Evolutionary conservation across 768 basidiomycete genomes (phyloP).

Genomic region (Boletellus ananiceps): DNA sequence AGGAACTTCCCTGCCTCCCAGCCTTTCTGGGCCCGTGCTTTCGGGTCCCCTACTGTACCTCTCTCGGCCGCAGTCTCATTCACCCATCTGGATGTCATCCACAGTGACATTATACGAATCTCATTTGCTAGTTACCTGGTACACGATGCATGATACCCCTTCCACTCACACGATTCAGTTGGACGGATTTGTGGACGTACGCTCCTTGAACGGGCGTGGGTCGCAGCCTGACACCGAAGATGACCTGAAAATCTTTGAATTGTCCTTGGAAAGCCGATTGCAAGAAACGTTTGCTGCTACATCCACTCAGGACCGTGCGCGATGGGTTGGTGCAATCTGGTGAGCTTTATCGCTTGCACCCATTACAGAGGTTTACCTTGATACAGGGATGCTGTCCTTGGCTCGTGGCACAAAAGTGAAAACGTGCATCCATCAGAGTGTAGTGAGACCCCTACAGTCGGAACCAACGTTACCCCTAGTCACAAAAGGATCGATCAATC

Average conservation of each 20-base stretch:
- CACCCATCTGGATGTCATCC: slow-evolving; percentile 51
- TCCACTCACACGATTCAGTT: slow-evolving; percentile 46
- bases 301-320: slow-evolving; percentile 59
- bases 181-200: slow-evolving; percentile 55
- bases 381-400: slow-evolving; percentile 56
- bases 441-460: slow-evolving; percentile 9
- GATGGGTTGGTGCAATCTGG: slow-evolving; percentile 77
- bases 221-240: slow-evolving; percentile 40
- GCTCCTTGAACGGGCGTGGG: slow-evolving; percentile 50
- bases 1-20: not conserved
- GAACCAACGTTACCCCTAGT: slow-evolving; percentile 12
- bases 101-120: slow-evolving; percentile 33
- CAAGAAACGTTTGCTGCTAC: slow-evolving; percentile 59
- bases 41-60: slow-evolving; percentile 45
- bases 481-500: not conserved
- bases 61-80: slow-evolving; percentile 28
- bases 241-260: slow-evolving; percentile 56
- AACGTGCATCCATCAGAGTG: not conserved
- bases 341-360: slow-evolving; percentile 26
- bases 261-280: slow-evolving; percentile 50
- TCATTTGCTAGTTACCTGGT: slow-evolving; percentile 47
- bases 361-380: not conserved
- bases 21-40: not conserved
- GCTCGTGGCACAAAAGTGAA: slow-evolving; percentile 27
- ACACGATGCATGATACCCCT: slow-evolving; percentile 37